Evolutionary conservation across 331 rosid species (phyloP), one percentile per base, ranked within the genome.

Genomic region (Arachis monticola): DNA sequence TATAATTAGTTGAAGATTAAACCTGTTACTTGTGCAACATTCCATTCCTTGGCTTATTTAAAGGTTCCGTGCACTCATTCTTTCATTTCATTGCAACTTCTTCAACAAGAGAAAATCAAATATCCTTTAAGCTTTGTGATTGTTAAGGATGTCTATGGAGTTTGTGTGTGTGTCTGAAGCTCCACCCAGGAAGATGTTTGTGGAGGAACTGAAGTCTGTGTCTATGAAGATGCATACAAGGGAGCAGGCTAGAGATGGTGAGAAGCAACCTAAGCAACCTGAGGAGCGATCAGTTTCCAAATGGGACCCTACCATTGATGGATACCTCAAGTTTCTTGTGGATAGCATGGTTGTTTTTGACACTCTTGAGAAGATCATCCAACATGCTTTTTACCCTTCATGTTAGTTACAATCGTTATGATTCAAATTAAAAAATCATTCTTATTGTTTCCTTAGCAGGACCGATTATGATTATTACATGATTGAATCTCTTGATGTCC

Each of bases 131-230:
- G 17, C n/a, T 51, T 4, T 51, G 1, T 51, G 5, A 35, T 35
- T 51, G n/a, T n/a, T 53, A 5, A 53, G 59, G 13, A 61, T 76
- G 12, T 83, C 96, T 31, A 66, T 48, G 80, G 83, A 84, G 80
- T 27, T 64, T 5, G 84, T 67, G 12, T 60, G 77, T 8, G 89
- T 90, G 48, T 77, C 87, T 1, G 96, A 93, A 8, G 89, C 96
- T 1, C 77, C 83, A 22, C 77, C 82, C 31, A 81, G 83, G 78
- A 92, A 84, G 78, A 92, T 87, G 86, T 92, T 95, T 40, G 99
- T 95, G 79, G 99, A 95, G 84, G 99, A 95, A 90, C 92, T 95
- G 99, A 92, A 97, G 80, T 92, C 89, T 51, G 99, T 95, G 67
- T 97, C 99, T 0, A 95, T 95, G 99, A 95, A 84, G 80, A 50